Conservation (phyloP, 2,329 filamentous ascomycete species). For the Grosmannia huntii region DNA sequence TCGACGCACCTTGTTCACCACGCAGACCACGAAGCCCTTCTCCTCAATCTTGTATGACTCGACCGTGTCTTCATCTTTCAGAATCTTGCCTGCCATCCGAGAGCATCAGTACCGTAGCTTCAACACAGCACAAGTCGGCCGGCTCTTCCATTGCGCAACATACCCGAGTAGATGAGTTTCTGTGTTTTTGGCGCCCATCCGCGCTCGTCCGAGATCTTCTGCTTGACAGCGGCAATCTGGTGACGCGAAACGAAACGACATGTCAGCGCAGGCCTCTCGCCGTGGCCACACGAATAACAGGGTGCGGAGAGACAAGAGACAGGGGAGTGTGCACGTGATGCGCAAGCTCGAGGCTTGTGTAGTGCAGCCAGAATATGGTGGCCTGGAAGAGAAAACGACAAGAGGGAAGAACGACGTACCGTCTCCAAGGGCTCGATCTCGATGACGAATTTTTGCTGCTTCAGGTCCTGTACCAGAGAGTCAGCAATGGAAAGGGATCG, state of each 20-base stretch:
- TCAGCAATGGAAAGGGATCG: background rate
- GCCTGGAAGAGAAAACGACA: background rate
- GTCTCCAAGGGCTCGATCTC: constrained; percentile 87
- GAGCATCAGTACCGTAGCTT: background rate
- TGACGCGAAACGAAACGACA: background rate
- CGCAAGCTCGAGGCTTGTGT: background rate
- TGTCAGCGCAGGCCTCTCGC: constrained; percentile 1
- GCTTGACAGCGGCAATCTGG: constrained; percentile 81
- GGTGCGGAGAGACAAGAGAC: constrained; percentile 1
- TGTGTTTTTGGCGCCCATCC: constrained; percentile 83
- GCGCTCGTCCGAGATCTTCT: constrained; percentile 83
- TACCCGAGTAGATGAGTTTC: constrained; percentile 98
- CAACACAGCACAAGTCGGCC: background rate
- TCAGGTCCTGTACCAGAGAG: constrained; percentile 63
- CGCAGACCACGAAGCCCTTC: constrained; percentile 98
- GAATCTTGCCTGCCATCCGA: constrained; percentile 65
- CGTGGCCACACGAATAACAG: background rate
- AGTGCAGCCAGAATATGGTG: background rate
- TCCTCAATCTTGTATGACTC: constrained; percentile 97
- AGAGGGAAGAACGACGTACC: constrained; percentile 39
- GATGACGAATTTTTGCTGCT: constrained; percentile 96
- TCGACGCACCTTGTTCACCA: constrained; percentile 78
- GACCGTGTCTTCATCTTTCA: constrained; percentile 94
- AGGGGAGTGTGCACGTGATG: background rate
- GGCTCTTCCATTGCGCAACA: constrained; percentile 15